Base-by-base conservation (phyloP, 305 asterid genomes). In the Fraxinus baroniana region DNA sequence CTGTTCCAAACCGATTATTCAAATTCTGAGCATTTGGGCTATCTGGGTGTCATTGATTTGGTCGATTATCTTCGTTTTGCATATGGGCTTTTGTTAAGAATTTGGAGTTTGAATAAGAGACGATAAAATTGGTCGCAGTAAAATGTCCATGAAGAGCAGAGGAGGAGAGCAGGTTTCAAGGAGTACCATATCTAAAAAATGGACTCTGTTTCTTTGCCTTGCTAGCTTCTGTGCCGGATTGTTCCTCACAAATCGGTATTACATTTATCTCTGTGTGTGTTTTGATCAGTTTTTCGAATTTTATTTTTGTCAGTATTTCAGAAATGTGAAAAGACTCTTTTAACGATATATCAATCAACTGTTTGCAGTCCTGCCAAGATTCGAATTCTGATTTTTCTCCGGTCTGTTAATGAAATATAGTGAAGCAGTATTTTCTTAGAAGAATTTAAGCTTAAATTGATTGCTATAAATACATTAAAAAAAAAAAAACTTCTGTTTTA, bases 191-290 rank as follows among this genome's bases (percentile, higher is more conserved):
- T 88, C 97, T 46, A 81, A 86, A 8, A 89, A 83, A 86, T 94
- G 95, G 97, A 90, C 93, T 57, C 83, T 93, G 80, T 91, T 91
- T 39, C 97, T 94, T 41, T 94, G 98, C 81, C 84, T 94, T 74
- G 88, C 88, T 76, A 89, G 98, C 80, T 94, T 94, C 74, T 93
- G 89, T 71, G 89, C 91, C 18, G 98, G 98, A 41, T 68, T 94
- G 87, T 75, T 94, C 91, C 90, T 94, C 89, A 92, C 97, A 60
- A 89, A 91, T 84, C 92, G 98, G 98, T 93, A 86, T 30, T 46
- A 22, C 15, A 12, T 13, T 60, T 8, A 55, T 76, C 33, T 17
- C 18, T 10, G 76, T 55, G 62, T 30, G 22, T 6, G 1, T 33
- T 4, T 33, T 73, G 3, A 20, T 44, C 74, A 28, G 4, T 6